Evolutionary conservation across 176 grass and related monocot species (phyloP).

Genomic region (Carex myosuroides): DNA sequence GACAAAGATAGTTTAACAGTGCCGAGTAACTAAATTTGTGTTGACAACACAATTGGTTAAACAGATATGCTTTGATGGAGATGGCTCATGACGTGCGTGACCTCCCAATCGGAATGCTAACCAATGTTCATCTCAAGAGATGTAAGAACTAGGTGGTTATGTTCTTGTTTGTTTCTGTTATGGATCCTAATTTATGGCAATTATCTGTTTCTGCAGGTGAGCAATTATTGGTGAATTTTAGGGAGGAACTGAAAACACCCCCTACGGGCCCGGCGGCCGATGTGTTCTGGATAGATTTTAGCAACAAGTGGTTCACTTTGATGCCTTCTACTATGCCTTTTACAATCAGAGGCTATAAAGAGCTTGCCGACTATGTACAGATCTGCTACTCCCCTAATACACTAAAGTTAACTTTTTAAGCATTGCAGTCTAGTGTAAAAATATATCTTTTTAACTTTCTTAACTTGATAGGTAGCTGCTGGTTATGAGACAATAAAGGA

Average conservation of each 20-base stretch:
- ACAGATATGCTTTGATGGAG: slow-evolving; percentile 76
- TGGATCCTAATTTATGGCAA: not conserved
- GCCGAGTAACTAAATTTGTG: not conserved
- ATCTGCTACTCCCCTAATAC: not conserved
- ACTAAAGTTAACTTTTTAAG: not conserved
- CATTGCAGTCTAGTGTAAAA: not conserved
- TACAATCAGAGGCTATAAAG: slow-evolving; percentile 32
- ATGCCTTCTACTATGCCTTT: slow-evolving; percentile 65
- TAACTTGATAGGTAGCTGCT: slow-evolving; percentile 44
- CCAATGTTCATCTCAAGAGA: slow-evolving; percentile 62
- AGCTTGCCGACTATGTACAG: slow-evolving; percentile 58
- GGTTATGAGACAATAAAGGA: slow-evolving; percentile 57
- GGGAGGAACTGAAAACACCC: slow-evolving; percentile 19
- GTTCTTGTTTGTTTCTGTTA: not conserved
- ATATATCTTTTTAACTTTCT: not conserved
- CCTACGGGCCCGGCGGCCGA: slow-evolving; percentile 2
- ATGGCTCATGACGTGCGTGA: slow-evolving; percentile 62
- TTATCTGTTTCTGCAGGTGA: slow-evolving; percentile 34
- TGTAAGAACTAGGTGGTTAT: slow-evolving; percentile 26
- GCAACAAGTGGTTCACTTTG: slow-evolving; percentile 81
- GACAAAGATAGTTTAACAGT: not conserved
- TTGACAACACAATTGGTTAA: not conserved
- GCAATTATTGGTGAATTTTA: slow-evolving; percentile 43
- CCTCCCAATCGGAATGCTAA: slow-evolving; percentile 64
- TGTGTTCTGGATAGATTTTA: slow-evolving; percentile 45